These are phyloP conservation scores for Vaccinium corymbosum DNA, from an alignment of 148 eudicot genomes.

Conservation along the genomic window DNA sequence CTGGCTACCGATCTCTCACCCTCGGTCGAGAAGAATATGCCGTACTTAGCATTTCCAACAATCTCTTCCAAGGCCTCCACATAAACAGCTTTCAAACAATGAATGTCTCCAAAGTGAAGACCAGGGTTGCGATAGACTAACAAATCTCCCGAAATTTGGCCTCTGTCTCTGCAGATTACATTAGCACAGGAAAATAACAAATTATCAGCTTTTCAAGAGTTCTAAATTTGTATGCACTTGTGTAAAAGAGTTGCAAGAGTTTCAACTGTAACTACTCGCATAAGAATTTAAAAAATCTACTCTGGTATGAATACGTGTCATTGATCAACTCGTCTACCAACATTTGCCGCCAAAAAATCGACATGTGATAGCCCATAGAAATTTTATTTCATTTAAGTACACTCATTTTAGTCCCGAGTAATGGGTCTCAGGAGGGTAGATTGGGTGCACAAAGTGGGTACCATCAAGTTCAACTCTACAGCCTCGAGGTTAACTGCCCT, in stretches of 20 bases:
- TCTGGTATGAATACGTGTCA: background rate
- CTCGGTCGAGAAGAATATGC: constrained; percentile 61
- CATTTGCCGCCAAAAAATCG: background rate
- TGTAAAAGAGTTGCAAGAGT: background rate
- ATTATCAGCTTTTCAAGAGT: too few species aligned
- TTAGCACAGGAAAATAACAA: constrained; percentile 2
- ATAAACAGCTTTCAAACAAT: constrained; percentile 53
- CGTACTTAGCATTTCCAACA: constrained; percentile 73
- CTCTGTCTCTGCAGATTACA: constrained; percentile 50
- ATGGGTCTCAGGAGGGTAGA: background rate
- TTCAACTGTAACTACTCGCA: background rate
- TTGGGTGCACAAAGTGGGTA: background rate
- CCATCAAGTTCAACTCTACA: background rate
- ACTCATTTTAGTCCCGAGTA: background rate
- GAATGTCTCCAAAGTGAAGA: constrained; percentile 75
- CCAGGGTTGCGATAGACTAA: constrained; percentile 86
- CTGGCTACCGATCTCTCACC: constrained; percentile 67
- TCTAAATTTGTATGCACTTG: background rate
- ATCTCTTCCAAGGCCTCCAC: constrained; percentile 39
- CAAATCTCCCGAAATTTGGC: constrained; percentile 58
- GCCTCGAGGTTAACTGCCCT: background rate
- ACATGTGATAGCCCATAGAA: background rate
- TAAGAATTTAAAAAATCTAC: background rate
- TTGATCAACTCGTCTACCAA: background rate
- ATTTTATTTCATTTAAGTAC: background rate